phyloP scores from a whole-genome alignment of 176 grass and related monocot species.

The Oropetium thomaeum region DNA sequence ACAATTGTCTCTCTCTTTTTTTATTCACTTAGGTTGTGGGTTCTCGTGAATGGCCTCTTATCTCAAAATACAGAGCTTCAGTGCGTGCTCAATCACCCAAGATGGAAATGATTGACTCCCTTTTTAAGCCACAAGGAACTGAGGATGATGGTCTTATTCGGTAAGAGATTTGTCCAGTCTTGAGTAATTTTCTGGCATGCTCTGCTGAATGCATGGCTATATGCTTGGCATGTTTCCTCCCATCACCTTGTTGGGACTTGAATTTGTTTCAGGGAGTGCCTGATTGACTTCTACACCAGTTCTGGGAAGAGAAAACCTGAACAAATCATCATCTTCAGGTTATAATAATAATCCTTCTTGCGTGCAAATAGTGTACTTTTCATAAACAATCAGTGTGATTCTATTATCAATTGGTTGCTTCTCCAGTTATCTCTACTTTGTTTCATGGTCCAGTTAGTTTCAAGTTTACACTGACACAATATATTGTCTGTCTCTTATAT shows the following conservation, averaged over 20 bases:
- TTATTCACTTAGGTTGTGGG: slow-evolving; percentile 71
- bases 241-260: background rate
- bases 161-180: slow-evolving; percentile 23
- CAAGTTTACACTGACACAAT: background rate
- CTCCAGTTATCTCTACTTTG: background rate
- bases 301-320: slow-evolving; percentile 80
- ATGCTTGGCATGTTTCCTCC: background rate
- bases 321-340: slow-evolving; percentile 86
- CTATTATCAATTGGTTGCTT: background rate
- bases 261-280: slow-evolving; percentile 48
- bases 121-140: slow-evolving; percentile 60
- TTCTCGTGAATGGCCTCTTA: slow-evolving; percentile 83
- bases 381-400: background rate
- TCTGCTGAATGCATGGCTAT: background rate
- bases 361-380: background rate
- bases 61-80: slow-evolving; percentile 84
- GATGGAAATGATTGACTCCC: slow-evolving; percentile 84
- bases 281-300: slow-evolving; percentile 83
- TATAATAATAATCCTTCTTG: background rate
- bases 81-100: slow-evolving; percentile 78
- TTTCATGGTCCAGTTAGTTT: slow-evolving; percentile 1
- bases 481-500: background rate
- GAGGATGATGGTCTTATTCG: slow-evolving; percentile 68
- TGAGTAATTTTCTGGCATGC: background rate
- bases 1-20: background rate